Percentiles rank a stretch among this genome's conserved stretches.
Evolutionary conservation across 768 basidiomycete species (phyloP).

Genomic region (Leccinum pellstonianum): DNA sequence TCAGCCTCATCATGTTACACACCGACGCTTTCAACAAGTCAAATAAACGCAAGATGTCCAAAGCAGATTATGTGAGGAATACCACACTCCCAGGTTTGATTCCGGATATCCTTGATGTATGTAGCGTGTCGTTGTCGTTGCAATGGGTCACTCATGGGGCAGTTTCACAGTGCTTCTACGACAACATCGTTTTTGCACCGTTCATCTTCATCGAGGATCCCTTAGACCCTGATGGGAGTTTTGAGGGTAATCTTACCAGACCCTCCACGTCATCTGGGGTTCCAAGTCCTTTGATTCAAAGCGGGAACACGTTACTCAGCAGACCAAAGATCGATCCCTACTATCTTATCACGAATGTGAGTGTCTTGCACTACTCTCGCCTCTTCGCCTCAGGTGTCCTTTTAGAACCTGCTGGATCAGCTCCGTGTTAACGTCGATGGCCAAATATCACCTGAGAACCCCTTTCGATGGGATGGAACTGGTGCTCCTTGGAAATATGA

Average conservation of each 20-base stretch:
- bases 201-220: constrained; percentile 97
- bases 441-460: constrained; percentile 58
- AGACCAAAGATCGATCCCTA: constrained; percentile 87
- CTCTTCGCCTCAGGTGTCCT: constrained; percentile 9
- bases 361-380: constrained; percentile 18
- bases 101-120: constrained; percentile 82
- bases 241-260: constrained; percentile 42
- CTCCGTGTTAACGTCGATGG: constrained; percentile 65
- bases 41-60: constrained; percentile 97
- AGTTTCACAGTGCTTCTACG: constrained; percentile 77
- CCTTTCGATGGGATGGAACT: constrained; percentile 68
- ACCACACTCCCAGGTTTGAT: constrained; percentile 83
- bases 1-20: constrained; percentile 98
- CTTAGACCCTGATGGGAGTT: constrained; percentile 55
- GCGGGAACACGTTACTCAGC: constrained; percentile 43
- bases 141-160: constrained; percentile 5
- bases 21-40: constrained; percentile 98
- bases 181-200: constrained; percentile 94
- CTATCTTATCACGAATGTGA: constrained; percentile 79
- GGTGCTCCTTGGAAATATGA: constrained; percentile 65
- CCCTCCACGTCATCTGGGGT: constrained; percentile 37
- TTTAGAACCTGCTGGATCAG: constrained; percentile 62
- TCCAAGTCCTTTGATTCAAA: constrained; percentile 30
- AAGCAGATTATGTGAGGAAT: constrained; percentile 91
- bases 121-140: constrained; percentile 21